Conservation (phyloP, 1,284 basidiomycete species). For the Leucoagaricus sp. region DNA sequence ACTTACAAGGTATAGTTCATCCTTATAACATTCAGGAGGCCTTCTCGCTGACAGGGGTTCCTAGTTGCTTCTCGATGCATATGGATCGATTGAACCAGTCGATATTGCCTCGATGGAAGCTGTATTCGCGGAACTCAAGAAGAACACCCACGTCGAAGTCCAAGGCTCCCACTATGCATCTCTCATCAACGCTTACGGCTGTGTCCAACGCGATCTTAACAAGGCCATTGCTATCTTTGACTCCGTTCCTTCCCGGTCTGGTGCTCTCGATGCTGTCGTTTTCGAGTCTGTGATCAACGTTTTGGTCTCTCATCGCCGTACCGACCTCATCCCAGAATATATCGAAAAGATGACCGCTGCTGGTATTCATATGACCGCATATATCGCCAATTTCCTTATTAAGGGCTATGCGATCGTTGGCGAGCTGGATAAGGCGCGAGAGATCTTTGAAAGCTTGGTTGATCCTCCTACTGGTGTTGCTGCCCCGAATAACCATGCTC, state of each 20-base stretch:
- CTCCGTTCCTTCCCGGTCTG: slow-evolving; percentile 58
- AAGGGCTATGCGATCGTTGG: slow-evolving; percentile 81
- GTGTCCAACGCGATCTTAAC: slow-evolving; percentile 76
- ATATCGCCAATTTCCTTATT: slow-evolving; percentile 93
- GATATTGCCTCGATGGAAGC: slow-evolving; percentile 77
- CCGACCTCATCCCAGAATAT: slow-evolving; percentile 80
- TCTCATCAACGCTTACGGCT: slow-evolving; percentile 90
- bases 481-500: slow-evolving; percentile 86
- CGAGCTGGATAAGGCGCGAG: slow-evolving; percentile 69
- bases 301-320: slow-evolving; percentile 76
- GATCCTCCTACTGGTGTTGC: slow-evolving; percentile 89
- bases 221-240: slow-evolving; percentile 82
- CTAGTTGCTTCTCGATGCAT: slow-evolving; percentile 88
- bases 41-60: slow-evolving; percentile 19
- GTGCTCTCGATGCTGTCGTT: slow-evolving; percentile 70
- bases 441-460: slow-evolving; percentile 84
- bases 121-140: slow-evolving; percentile 66
- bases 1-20: slow-evolving; percentile 81
- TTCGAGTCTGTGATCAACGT: slow-evolving; percentile 94
- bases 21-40: neutral
- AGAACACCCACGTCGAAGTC: slow-evolving; percentile 56
- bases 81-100: slow-evolving; percentile 85
- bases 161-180: slow-evolving; percentile 92
- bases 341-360: slow-evolving; percentile 61
- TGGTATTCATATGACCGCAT: slow-evolving; percentile 90